phyloP scores from a whole-genome alignment of 345 rosid species.

The Lepidium aucheri region DNA sequence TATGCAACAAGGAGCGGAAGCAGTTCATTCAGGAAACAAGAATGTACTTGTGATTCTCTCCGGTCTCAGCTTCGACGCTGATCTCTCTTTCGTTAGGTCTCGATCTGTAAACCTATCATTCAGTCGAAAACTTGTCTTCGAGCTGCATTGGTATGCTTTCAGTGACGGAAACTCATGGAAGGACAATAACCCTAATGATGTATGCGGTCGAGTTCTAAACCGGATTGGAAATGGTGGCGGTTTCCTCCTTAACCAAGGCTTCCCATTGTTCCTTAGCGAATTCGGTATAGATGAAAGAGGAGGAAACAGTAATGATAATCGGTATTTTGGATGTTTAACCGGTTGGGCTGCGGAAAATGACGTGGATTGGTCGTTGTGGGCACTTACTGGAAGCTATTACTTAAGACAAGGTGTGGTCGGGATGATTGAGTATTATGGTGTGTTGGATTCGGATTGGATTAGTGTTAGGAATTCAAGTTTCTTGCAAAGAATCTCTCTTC shows the following conservation, averaged over 20 bases:
- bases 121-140: conserved; percentile 60
- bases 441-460: conserved; percentile 55
- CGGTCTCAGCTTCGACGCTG: conserved; percentile 66
- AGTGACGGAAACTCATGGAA: conserved; percentile 67
- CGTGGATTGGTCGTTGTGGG: conserved; percentile 85
- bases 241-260: conserved; percentile 56
- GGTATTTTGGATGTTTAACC: conserved; percentile 65
- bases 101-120: conserved; percentile 46
- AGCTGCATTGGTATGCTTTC: conserved; percentile 80
- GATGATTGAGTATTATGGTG: conserved; percentile 56
- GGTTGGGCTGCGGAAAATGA: conserved; percentile 72
- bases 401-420: conserved; percentile 66
- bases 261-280: conserved; percentile 68
- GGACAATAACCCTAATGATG: conserved; percentile 59
- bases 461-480: conserved; percentile 50
- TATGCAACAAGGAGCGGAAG: conserved; percentile 88
- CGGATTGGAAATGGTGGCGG: conserved; percentile 52
- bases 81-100: conserved; percentile 50
- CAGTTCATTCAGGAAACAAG: conserved; percentile 83
- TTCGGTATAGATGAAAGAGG: conserved; percentile 78
- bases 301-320: conserved; percentile 44
- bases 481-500: conserved; percentile 44
- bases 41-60: conserved; percentile 81
- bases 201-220: conserved; percentile 53
- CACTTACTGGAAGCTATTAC: conserved; percentile 73